These are phyloP conservation scores for Scutellaria minor DNA, from an alignment of 257 asterid species.

Conservation along the genomic window DNA sequence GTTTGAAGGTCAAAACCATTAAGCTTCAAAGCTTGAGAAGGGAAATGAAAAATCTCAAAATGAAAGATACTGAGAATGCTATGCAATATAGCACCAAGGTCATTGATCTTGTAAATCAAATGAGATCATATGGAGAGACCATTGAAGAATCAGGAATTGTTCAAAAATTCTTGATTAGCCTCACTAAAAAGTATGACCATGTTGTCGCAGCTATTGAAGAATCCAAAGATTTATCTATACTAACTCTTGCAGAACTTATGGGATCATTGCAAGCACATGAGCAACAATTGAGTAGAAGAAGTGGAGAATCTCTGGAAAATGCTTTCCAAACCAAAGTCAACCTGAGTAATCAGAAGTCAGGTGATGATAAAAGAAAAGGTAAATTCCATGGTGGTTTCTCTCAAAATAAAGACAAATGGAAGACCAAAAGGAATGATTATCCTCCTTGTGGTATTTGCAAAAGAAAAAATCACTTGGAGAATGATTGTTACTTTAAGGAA, in stretches of 20 bases:
- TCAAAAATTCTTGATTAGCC: background rate
- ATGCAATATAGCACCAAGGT: too few relatives aligned
- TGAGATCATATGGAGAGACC: too few relatives aligned
- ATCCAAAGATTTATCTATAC: conserved; percentile 2
- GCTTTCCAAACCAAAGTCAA: conserved; percentile 31
- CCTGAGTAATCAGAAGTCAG: background rate
- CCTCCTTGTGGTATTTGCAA: background rate
- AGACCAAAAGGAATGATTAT: background rate
- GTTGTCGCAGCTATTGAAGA: conserved; percentile 17
- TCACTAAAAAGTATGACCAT: conserved; percentile 1
- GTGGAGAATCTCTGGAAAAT: background rate
- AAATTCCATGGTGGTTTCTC: background rate
- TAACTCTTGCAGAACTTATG: conserved; percentile 3
- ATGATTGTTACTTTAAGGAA: background rate
- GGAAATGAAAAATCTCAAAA: too few relatives aligned
- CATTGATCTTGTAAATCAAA: too few relatives aligned
- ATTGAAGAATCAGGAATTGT: too few relatives aligned
- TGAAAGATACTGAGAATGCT: too few relatives aligned
- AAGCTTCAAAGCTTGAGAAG: too few relatives aligned
- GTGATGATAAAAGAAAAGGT: background rate
- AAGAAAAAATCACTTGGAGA: background rate
- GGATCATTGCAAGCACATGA: conserved; percentile 23
- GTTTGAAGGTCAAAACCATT: too few relatives aligned
- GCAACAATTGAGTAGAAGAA: background rate
- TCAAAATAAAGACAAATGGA: background rate